Conservation (phyloP, 1,284 basidiomycete species). For the Ceratobasidium papillatum region DNA sequence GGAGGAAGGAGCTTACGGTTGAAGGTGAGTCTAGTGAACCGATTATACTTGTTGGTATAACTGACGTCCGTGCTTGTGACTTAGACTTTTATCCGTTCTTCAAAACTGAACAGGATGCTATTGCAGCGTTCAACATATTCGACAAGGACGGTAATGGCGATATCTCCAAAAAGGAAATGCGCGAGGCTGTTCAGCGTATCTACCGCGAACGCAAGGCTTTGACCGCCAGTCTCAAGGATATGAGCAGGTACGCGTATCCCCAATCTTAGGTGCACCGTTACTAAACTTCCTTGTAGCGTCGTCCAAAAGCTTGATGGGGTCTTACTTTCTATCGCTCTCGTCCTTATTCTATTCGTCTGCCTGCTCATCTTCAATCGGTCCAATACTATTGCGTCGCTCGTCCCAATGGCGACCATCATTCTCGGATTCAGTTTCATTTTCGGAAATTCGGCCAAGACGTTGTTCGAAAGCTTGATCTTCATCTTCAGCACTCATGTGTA, state of each 20-base stretch:
- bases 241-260: constrained; percentile 15
- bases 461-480: constrained; percentile 84
- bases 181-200: constrained; percentile 83
- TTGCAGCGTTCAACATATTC: constrained; percentile 76
- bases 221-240: constrained; percentile 73
- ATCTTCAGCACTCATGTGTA: constrained; percentile 85
- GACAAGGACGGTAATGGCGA: constrained; percentile 88
- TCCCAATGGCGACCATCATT: constrained; percentile 82
- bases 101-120: constrained; percentile 72
- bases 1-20: constrained; percentile 67
- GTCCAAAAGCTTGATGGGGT: constrained; percentile 80
- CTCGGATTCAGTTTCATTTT: constrained; percentile 84
- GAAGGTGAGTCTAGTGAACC: constrained; percentile 59
- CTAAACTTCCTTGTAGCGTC: constrained; percentile 61
- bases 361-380: constrained; percentile 79
- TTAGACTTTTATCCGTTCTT: constrained; percentile 82
- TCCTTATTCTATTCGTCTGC: constrained; percentile 75
- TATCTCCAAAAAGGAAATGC: constrained; percentile 82
- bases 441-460: constrained; percentile 80
- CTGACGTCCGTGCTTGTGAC: constrained; percentile 2
- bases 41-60: constrained; percentile 14
- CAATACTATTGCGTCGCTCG: constrained; percentile 77
- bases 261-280: neutral
- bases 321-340: constrained; percentile 66
- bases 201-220: constrained; percentile 81